A percentile compares a stretch with the other conserved stretches of the same genome.
Conservation (phyloP, 768 basidiomycete species). For the Suillus subaureus region DNA sequence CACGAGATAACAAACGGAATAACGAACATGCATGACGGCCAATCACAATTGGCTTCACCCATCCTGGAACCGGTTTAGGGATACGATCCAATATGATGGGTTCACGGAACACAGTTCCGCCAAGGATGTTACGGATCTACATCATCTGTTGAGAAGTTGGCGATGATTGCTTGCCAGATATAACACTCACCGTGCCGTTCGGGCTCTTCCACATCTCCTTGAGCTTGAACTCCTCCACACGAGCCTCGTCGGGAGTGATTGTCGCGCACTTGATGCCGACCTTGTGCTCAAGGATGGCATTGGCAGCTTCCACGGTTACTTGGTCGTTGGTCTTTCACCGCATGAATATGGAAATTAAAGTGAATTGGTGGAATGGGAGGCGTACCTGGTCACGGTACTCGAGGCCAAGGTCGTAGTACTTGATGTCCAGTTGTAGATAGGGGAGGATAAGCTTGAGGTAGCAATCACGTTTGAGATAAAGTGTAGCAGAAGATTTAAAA, state of each 20-base stretch:
- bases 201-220: slow-evolving; percentile 99
- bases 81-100: slow-evolving; percentile 92
- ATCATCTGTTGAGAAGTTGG: slow-evolving; percentile 11
- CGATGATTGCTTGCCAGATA: neutral
- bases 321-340: slow-evolving; percentile 80
- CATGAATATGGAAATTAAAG: slow-evolving; percentile 6
- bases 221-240: slow-evolving; percentile 95
- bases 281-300: slow-evolving; percentile 91
- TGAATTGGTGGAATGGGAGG: neutral
- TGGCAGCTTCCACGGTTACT: slow-evolving; percentile 90
- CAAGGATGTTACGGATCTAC: slow-evolving; percentile 95
- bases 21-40: slow-evolving; percentile 81
- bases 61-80: slow-evolving; percentile 93
- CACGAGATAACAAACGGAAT: slow-evolving; percentile 39
- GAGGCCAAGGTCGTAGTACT: slow-evolving; percentile 97
- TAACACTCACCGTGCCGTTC: slow-evolving; percentile 78
- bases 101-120: slow-evolving; percentile 98
- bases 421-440: slow-evolving; percentile 93
- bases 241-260: slow-evolving; percentile 97
- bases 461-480: slow-evolving; percentile 4
- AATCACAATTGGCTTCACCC: slow-evolving; percentile 95
- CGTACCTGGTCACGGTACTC: slow-evolving; percentile 86
- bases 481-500: neutral
- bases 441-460: slow-evolving; percentile 85
- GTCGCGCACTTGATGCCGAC: slow-evolving; percentile 99